phyloP scores from a whole-genome alignment of 2,329 filamentous ascomycete genomes.

The Claviceps humidiphila region DNA sequence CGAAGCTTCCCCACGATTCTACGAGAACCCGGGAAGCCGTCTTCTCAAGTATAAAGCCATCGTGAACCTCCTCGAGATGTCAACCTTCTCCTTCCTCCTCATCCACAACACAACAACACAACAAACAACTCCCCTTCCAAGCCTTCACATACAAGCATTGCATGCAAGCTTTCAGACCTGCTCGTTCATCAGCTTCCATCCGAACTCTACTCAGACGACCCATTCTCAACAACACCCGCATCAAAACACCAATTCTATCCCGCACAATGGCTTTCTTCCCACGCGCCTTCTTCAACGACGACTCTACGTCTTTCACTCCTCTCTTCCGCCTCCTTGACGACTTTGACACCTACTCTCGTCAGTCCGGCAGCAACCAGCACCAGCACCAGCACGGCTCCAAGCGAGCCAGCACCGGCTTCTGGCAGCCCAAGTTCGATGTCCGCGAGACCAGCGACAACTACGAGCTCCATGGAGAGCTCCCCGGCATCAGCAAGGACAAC shows the following conservation, averaged over 20 bases:
- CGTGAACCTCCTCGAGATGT: neutral
- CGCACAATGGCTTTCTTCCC: slow-evolving; percentile 49
- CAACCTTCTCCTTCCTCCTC: no score
- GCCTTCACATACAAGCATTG: neutral
- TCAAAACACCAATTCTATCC: slow-evolving; percentile 8
- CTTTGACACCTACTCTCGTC: slow-evolving; percentile 37
- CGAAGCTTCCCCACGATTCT: neutral
- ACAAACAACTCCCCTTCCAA: neutral
- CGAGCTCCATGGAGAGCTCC: slow-evolving; percentile 64
- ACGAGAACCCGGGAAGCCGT: neutral
- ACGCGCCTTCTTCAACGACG: slow-evolving; percentile 35
- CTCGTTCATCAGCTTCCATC: slow-evolving; percentile 13
- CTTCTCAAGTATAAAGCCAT: slow-evolving; percentile 2
- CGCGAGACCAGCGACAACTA: slow-evolving; percentile 51
- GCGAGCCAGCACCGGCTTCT: slow-evolving; percentile 24
- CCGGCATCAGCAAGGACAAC: slow-evolving; percentile 57
- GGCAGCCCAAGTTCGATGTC: slow-evolving; percentile 61
- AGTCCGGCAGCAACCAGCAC: slow-evolving; percentile 10
- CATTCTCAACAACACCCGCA: slow-evolving; percentile 5
- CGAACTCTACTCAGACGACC: slow-evolving; percentile 12
- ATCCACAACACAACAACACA: neutral
- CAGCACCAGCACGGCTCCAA: neutral
- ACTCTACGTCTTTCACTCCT: slow-evolving; percentile 34
- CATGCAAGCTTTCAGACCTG: slow-evolving; percentile 14
- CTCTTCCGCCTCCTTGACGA: slow-evolving; percentile 47